Base-by-base conservation (phyloP, 176 grass and related monocot genomes). In the Aegilops bicornis region DNA sequence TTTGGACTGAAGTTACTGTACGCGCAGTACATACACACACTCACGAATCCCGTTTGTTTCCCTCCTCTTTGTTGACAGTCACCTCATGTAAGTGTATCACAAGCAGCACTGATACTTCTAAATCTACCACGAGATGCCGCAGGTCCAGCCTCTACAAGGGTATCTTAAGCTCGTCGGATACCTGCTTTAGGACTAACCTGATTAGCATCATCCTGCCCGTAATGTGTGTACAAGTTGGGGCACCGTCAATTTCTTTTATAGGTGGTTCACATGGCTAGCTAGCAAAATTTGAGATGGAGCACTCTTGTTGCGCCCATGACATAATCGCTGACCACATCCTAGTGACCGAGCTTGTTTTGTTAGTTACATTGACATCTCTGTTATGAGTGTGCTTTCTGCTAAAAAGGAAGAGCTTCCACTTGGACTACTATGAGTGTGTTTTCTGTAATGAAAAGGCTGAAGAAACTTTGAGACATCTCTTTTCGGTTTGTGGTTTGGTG, bases 161-260 rank as follows among this genome's bases (percentile, higher is more conserved):
- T 1, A 70, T 63, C 64, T 71, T 62, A 63, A 62, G 63, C 10
- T 64, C 19, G 61, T 68, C 66, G 60, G 71, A 36, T 12, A n/a
- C 37, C 65, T 30, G 74, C 52, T 61, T 77, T 69, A 63, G 33
- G 2, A 73, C 54, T 79, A 84, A 64, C 23, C 7, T 76, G 76
- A 59, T 68, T 30, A 59, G 27, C 68, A 66, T 48, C 76, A 36
- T 77, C 70, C 27, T 48, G 20, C 23, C 68, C 88, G 63, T n/a
- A n/a, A n/a, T n/a, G n/a, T 68, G 32, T 86, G 78, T 82, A 69
- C 50, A 81, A 54, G 76, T 82, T 69, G 69, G 10, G 7, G 35
- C 76, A 60, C 70, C 63, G 25, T 64, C 50, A 73, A 11, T 42
- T 20, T 20, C 69, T 61, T 22, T 67, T 40, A 8, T 42, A 8